Conservation (phyloP, 208 protist species). For the Lotmaria passim region DNA sequence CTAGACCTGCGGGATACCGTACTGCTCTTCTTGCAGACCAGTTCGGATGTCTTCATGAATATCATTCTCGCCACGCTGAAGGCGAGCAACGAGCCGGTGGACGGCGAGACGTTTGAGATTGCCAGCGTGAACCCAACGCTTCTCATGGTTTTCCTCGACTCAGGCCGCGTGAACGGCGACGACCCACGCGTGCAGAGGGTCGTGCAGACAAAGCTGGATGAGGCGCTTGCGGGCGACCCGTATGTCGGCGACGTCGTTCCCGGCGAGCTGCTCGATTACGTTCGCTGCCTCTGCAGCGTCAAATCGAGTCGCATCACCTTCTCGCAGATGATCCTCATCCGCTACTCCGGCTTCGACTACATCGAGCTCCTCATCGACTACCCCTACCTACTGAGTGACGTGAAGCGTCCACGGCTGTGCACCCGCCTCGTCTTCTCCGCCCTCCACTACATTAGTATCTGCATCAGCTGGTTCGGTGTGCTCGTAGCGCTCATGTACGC, state of each 20-base stretch:
- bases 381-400: constrained; percentile 62
- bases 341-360: constrained; percentile 86
- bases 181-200: constrained; percentile 61
- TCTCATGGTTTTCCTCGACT: constrained; percentile 68
- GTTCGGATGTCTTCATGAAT: constrained; percentile 74
- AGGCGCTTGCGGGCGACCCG: constrained; percentile 51
- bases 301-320: constrained; percentile 60
- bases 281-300: constrained; percentile 63
- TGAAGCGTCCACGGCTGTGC: constrained; percentile 33
- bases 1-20: constrained; percentile 80
- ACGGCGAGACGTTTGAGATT: constrained; percentile 62
- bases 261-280: constrained; percentile 64
- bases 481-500: constrained; percentile 53
- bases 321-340: constrained; percentile 70
- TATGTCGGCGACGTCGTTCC: constrained; percentile 48
- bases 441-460: constrained; percentile 43
- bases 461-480: constrained; percentile 61
- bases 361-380: constrained; percentile 75
- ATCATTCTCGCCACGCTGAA: constrained; percentile 87
- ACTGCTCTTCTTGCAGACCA: constrained; percentile 72
- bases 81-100: constrained; percentile 52
- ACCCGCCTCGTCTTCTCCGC: constrained; percentile 30
- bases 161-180: constrained; percentile 58
- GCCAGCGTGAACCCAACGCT: constrained; percentile 60
- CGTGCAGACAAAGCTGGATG: constrained; percentile 78